Evolutionary conservation across 2,329 filamentous ascomycete species (phyloP).

Genomic region (Arthrinium puccinioides): DNA sequence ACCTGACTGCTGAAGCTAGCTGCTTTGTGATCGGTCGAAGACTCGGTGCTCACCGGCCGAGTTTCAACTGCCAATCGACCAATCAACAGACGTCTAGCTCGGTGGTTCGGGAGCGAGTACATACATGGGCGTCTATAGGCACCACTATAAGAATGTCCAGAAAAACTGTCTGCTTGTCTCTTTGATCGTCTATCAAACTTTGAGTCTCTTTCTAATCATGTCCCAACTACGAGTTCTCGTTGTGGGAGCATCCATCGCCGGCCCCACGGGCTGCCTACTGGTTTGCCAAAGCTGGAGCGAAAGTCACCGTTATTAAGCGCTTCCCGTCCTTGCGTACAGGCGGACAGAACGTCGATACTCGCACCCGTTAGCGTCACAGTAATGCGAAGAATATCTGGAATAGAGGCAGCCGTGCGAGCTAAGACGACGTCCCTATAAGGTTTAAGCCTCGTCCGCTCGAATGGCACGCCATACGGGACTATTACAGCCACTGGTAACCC

Average conservation of each 20-base stretch:
- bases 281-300: not conserved
- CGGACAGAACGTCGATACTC: slow-evolving; percentile 38
- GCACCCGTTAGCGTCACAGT: slow-evolving; percentile 30
- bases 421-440: slow-evolving; percentile 41
- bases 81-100: too few species aligned
- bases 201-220: too few species aligned
- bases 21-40: too few species aligned
- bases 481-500: slow-evolving; percentile 31
- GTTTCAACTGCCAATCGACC: too few species aligned
- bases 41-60: too few species aligned
- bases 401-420: slow-evolving; percentile 26
- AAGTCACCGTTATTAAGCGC: slow-evolving; percentile 31
- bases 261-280: slow-evolving; percentile 9
- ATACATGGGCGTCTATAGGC: too few species aligned
- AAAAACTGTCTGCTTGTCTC: too few species aligned
- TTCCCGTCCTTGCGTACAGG: slow-evolving; percentile 23
- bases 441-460: slow-evolving; percentile 33
- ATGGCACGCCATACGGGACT: slow-evolving; percentile 28
- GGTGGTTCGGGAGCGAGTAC: too few species aligned
- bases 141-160: too few species aligned
- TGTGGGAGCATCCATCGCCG: slow-evolving; percentile 14
- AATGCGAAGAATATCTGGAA: slow-evolving; percentile 29
- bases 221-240: slow-evolving; percentile 7
- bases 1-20: too few species aligned
- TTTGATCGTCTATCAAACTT: too few species aligned